Evolutionary conservation across 2,329 filamentous ascomycete genomes (phyloP), one percentile per base, ranked within the genome.

Genomic region (Talaromyces sp.): DNA sequence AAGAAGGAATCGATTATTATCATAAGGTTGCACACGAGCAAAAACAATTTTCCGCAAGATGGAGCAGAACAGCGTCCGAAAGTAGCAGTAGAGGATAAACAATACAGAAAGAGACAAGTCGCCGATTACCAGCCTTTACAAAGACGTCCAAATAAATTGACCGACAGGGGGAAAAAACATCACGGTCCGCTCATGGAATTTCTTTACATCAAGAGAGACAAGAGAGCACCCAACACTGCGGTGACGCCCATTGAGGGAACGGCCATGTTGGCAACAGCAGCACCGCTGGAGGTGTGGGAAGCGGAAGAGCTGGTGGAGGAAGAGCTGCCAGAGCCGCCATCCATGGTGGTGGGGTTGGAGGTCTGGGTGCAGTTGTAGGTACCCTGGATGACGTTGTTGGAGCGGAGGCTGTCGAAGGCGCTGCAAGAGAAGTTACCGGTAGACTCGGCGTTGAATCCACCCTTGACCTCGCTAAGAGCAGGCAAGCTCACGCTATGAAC

Each of bases 371-470:
- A 86, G 35, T 73, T 77, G 74, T 78, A 83, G 31, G 72, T 76
- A 67, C 83, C 84, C 67, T 79, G 78, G 74, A 85, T 82, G 70
- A 80, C 72, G 45, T 76, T 73, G 58, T 76, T 74, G 64, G 70
- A 68, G 52, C 76, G 68, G 41, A 83, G 74, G 15, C 17, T 27
- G 66, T 86, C 76, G 76, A 90, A 86, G 37, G 74, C 69, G 61
- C 78, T 75, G 83, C 90, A 87, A 65, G 77, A 73, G 66, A 91
- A 88, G 68, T 89, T 83, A 66, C 83, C 84, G 54, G 89, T 90
- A 70, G 85, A 88, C 72, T 87, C 83, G 70, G 91, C 81, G 73
- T 89, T 88, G 77, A 92, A 90, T 67, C 86, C 86, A 79, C 91
- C 91, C 74, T 85, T 84, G 70, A 93, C 90, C 69, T 89, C 84